phyloP scores from a whole-genome alignment of 139 green algal genomes.

The Chlamydomonas sp. region DNA sequence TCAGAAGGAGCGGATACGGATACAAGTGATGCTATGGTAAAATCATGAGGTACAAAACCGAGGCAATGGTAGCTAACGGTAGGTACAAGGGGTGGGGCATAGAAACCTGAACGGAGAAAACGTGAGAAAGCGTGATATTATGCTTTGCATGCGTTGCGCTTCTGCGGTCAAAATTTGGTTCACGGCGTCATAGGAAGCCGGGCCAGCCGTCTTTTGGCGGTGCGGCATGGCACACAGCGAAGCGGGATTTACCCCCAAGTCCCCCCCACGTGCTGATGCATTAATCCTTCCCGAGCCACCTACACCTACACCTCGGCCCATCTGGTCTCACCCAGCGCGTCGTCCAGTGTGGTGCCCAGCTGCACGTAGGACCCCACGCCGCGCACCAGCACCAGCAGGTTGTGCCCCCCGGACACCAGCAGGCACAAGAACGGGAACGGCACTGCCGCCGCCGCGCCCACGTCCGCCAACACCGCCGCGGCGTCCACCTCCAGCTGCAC shows the following conservation, averaged over 20 bases:
- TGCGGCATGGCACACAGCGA: too few species aligned
- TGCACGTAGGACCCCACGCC: constrained; percentile 91
- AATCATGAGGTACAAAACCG: not conserved
- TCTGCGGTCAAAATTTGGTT: too few species aligned
- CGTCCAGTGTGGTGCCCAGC: constrained; percentile 93
- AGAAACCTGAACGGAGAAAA: too few species aligned
- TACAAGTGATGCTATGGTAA: too few species aligned
- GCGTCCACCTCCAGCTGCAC: not conserved
- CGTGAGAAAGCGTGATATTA: too few species aligned
- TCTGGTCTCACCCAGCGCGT: constrained; percentile 83
- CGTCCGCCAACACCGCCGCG: constrained; percentile 10
- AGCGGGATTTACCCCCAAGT: not conserved
- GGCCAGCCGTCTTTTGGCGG: too few species aligned
- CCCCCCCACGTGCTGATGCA: not conserved
- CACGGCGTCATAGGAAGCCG: too few species aligned
- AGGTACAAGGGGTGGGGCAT: too few species aligned
- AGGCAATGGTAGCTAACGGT: not conserved
- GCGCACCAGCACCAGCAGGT: constrained; percentile 90
- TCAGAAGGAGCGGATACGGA: not conserved
- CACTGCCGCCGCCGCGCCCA: constrained; percentile 18
- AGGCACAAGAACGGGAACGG: constrained; percentile 95
- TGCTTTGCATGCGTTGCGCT: too few species aligned
- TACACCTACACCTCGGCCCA: not conserved
- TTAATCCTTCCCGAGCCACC: not conserved
- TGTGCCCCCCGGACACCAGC: constrained; percentile 95